Conservation (phyloP, 345 rosid genomes). For the Gynandropsis gynandra region DNA sequence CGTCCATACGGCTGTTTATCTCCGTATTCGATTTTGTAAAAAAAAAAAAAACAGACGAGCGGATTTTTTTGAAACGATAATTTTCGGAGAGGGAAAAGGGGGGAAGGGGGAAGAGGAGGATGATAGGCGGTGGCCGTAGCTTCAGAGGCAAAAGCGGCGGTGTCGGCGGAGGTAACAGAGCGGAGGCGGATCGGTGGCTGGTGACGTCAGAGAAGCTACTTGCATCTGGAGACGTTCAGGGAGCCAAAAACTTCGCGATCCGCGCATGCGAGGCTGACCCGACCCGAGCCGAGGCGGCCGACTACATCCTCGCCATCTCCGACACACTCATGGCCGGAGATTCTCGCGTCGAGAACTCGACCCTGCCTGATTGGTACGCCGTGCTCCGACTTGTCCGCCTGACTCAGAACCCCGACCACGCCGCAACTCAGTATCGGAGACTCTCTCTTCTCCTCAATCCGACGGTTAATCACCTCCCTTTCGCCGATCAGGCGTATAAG, state of each 20-base stretch:
- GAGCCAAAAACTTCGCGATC: constrained; percentile 72
- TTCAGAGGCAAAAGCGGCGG: constrained; percentile 25
- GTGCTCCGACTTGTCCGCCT: constrained; percentile 67
- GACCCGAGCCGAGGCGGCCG: constrained; percentile 45
- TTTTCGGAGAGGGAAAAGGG: neutral
- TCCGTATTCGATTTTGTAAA: neutral
- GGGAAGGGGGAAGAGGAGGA: neutral
- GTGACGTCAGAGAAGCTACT: constrained; percentile 81
- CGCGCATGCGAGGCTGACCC: constrained; percentile 78
- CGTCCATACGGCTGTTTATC: constrained; percentile 4
- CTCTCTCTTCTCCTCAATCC: constrained; percentile 71
- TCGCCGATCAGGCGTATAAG: constrained; percentile 66
- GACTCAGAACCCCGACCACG: constrained; percentile 57
- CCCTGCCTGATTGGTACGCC: constrained; percentile 64
- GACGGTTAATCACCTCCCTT: constrained; percentile 47
- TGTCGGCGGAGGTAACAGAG: constrained; percentile 35
- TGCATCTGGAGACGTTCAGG: constrained; percentile 63
- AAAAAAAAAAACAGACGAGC: neutral
- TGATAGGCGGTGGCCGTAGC: constrained; percentile 15
- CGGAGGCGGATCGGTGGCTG: constrained; percentile 81
- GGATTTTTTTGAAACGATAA: neutral
- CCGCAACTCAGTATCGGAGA: constrained; percentile 74
- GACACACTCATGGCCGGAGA: constrained; percentile 69
- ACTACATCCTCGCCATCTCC: constrained; percentile 67
- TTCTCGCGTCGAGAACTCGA: constrained; percentile 26